Evolutionary conservation across 768 basidiomycete species (phyloP).

Genomic region (Leccinum subgranulosum): DNA sequence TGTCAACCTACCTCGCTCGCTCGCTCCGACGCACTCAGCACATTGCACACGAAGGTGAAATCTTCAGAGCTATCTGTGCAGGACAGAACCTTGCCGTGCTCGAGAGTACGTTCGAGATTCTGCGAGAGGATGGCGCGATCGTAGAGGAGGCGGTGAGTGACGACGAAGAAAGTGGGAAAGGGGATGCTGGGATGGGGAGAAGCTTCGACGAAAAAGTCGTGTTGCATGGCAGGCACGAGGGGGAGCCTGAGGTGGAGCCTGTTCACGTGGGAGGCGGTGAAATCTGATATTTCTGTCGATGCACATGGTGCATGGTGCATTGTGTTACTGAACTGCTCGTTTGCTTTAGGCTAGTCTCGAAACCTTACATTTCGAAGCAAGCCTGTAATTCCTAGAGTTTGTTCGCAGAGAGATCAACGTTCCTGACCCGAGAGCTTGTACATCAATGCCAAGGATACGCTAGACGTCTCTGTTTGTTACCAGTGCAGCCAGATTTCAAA

Average conservation of each 20-base stretch:
- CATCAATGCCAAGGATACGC: neutral
- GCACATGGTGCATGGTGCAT: neutral
- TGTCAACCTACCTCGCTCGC: conserved; percentile 76
- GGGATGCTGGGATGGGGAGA: conserved; percentile 13
- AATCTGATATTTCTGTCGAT: neutral
- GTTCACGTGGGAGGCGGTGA: conserved; percentile 15
- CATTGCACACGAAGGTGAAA: conserved; percentile 61
- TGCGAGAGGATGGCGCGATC: conserved; percentile 63
- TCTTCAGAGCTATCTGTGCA: conserved; percentile 73
- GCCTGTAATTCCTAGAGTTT: neutral
- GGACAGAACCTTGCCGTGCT: conserved; percentile 78
- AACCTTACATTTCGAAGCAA: neutral
- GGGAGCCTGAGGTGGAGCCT: conserved; percentile 9
- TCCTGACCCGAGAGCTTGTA: neutral
- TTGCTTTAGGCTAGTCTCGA: neutral
- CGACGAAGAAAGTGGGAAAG: conserved; percentile 32
- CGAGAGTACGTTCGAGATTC: conserved; percentile 53
- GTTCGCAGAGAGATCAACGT: neutral
- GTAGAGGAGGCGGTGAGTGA: conserved; percentile 59
- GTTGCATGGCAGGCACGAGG: conserved; percentile 16
- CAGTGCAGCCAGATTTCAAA: neutral
- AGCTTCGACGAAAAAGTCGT: conserved; percentile 46
- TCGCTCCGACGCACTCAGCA: conserved; percentile 79
- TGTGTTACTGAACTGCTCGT: neutral
- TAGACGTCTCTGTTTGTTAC: neutral